Evolutionary conservation across 495 filamentous ascomycete genomes (phyloP), one percentile per base, ranked within the genome.

Genomic region (Podospora bellae-mahoneyi): DNA sequence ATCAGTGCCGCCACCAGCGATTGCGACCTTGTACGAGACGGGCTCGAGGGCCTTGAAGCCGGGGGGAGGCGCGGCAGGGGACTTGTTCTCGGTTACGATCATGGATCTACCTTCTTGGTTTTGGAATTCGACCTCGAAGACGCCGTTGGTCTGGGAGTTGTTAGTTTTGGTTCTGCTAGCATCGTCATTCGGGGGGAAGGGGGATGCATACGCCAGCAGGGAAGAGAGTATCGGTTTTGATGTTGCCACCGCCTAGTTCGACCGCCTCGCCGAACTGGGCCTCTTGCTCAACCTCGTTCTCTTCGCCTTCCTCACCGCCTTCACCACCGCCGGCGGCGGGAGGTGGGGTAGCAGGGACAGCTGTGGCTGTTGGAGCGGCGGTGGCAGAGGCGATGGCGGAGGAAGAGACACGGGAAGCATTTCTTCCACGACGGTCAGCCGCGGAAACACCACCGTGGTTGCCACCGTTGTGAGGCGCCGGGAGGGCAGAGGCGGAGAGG

Each of bases 61-160:
- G 0, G 67, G 39, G 2, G 78, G 78, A 0, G 79, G 32, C 0
- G 73, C 27, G 13, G 71, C 74, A 16, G 79, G 78, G 55, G 71
- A 76, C 23, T 60, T 65, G 71, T 80, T 79, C 58, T 80, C 76
- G 60, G 71, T 75, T 60, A 82, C 78, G 54, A 72, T 72, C 6
- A 80, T 57, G 27, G 66, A 66, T 23, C 75, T 70, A 34, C 57
- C 70, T 9, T 70, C 19, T 13, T 67, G 48, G 64, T 76, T 77
- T 65, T 78, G 73, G 72, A 80, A 77, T 64, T 80, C 77, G 67
- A 79, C 71, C 53, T 81, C 79, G 65, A 81, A 73, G 34, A 58
- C 39, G 23, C 79, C 78, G 66, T 69, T 71, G 53, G 66, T 54
- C 77, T 80, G 32, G 4, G 3, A 44, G 13, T 9, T 32, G 53